Conservation (phyloP, 1,139 yeast species). For the Suhomyces terraborum region DNA sequence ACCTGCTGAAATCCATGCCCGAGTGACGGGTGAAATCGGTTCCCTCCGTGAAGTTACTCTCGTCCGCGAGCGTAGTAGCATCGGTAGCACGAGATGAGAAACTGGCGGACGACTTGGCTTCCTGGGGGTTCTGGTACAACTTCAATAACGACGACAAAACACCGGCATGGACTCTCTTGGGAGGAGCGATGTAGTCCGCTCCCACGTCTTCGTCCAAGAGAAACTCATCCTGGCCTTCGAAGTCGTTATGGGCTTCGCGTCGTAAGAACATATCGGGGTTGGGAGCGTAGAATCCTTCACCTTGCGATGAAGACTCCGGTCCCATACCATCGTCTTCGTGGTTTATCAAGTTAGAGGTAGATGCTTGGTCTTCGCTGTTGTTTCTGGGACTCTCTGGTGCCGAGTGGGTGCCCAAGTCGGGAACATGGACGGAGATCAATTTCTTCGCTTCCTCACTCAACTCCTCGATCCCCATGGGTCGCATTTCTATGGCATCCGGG, state of each 20-base stretch:
- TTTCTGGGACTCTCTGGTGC: slow-evolving; percentile 1
- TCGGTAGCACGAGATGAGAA: slow-evolving; percentile 22
- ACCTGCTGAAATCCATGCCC: slow-evolving; percentile 27
- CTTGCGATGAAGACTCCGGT: slow-evolving; percentile 9
- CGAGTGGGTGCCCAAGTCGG: slow-evolving; percentile 19
- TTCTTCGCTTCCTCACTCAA: slow-evolving; percentile 46
- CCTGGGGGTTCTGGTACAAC: slow-evolving; percentile 56
- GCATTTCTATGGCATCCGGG: slow-evolving; percentile 35
- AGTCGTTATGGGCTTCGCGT: slow-evolving; percentile 31
- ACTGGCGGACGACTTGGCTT: slow-evolving; percentile 31
- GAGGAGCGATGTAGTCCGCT: slow-evolving; percentile 63
- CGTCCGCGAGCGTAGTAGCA: slow-evolving; percentile 20
- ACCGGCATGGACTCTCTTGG: slow-evolving; percentile 76
- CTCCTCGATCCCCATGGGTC: slow-evolving; percentile 35
- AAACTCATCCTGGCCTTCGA: slow-evolving; percentile 37
- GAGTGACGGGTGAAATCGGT: slow-evolving; percentile 10
- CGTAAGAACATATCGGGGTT: slow-evolving; percentile 48
- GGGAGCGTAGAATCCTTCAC: slow-evolving; percentile 38
- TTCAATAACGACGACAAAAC: slow-evolving; percentile 75
- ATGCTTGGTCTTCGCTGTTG: slow-evolving; percentile 5
- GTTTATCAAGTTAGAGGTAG: slow-evolving; percentile 16
- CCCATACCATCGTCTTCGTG: slow-evolving; percentile 11
- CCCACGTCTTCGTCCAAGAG: slow-evolving; percentile 43
- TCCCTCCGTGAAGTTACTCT: slow-evolving; percentile 18
- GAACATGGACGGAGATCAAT: slow-evolving; percentile 41